These are phyloP conservation scores for Trichoderma guizhouense DNA, from an alignment of 2,329 filamentous ascomycete genomes.

Conservation along the genomic window DNA sequence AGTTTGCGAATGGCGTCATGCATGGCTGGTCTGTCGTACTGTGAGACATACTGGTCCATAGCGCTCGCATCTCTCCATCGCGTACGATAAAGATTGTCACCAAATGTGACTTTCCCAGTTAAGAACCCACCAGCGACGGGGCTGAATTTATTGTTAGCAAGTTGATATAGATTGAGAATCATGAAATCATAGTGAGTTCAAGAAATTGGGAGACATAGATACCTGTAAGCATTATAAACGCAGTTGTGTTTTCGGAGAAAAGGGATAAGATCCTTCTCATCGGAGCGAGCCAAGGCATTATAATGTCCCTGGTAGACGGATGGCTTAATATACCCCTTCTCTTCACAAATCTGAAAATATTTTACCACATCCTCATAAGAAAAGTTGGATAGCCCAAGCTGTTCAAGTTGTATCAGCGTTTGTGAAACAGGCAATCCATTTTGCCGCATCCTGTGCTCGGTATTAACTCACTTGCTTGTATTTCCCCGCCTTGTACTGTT, in stretches of 20 bases:
- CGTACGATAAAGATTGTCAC: background rate
- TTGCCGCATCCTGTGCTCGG: no score
- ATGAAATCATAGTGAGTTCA: background rate
- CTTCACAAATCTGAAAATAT: background rate
- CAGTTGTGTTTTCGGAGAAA: background rate
- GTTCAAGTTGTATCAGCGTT: background rate
- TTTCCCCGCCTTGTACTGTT: background rate
- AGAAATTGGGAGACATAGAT: background rate
- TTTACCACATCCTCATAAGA: background rate
- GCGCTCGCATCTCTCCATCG: background rate
- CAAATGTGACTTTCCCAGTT: background rate
- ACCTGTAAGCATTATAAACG: background rate
- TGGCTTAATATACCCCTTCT: background rate
- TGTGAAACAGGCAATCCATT: background rate
- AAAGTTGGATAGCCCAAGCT: background rate
- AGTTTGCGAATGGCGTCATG: background rate
- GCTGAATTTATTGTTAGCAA: background rate
- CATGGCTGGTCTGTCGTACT: background rate
- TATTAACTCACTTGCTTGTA: background rate
- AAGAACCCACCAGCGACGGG: background rate
- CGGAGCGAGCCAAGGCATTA: background rate
- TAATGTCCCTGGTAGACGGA: background rate
- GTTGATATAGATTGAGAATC: background rate
- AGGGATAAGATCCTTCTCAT: background rate
- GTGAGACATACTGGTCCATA: background rate